Percentiles rank a stretch among this genome's conserved stretches.
Evolutionary conservation across 805 yeast species (phyloP).

Genomic region (Barnettozyma botsteinii): DNA sequence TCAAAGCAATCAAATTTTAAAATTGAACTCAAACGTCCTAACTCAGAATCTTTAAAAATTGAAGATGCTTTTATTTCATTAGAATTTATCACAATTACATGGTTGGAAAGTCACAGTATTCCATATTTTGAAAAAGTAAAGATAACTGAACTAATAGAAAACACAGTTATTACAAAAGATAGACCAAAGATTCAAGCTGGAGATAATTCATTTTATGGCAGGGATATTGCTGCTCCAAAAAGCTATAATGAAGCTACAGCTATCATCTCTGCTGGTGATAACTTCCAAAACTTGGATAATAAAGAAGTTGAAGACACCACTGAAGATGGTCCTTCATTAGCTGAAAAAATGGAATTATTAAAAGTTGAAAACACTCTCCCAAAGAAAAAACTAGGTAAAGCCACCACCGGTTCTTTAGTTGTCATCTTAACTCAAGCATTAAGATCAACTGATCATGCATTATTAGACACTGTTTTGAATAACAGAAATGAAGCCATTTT

Average conservation of each 20-base stretch:
- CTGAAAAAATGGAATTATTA: constrained; percentile 44
- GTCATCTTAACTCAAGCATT: constrained; percentile 85
- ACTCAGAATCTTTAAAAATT: constrained; percentile 23
- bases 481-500: constrained; percentile 46
- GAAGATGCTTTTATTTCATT: constrained; percentile 28
- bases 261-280: constrained; percentile 57
- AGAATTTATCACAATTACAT: constrained; percentile 41
- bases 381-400: constrained; percentile 38
- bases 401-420: constrained; percentile 72
- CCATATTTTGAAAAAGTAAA: constrained; percentile 51
- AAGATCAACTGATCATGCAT: constrained; percentile 76
- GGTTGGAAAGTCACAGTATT: constrained; percentile 57
- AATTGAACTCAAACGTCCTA: constrained; percentile 44
- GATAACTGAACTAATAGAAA: constrained; percentile 36
- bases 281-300: constrained; percentile 48
- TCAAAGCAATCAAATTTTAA: constrained; percentile 47
- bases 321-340: constrained; percentile 44
- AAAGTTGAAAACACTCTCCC: constrained; percentile 22
- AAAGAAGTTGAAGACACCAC: constrained; percentile 32
- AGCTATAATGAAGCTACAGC: constrained; percentile 58
- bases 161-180: constrained; percentile 26
- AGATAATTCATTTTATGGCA: constrained; percentile 36
- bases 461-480: constrained; percentile 75
- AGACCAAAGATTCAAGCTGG: constrained; percentile 37
- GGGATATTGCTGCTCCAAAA: constrained; percentile 46